Base-by-base conservation (phyloP, 495 filamentous ascomycete genomes). In the Daldinia loculata region DNA sequence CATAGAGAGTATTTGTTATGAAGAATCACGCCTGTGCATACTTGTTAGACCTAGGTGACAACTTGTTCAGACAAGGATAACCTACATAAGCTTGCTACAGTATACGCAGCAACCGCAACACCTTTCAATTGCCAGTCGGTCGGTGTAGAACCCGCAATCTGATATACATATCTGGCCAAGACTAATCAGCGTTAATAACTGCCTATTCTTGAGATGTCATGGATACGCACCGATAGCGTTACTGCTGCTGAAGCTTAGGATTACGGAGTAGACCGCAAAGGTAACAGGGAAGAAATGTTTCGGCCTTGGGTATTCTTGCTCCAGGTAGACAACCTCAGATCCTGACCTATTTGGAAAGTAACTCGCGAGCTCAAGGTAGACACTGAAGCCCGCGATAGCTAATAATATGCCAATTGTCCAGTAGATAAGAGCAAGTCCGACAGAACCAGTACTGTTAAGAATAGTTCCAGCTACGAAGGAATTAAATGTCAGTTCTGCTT, bases 321-420 rank as follows among this genome's bases (percentile, higher is more conserved):
- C 89, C 1, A 90, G 82, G 61, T 90, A 91, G 4, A 89, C 88
- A 7, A 89, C 88, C 66, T 91, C 87, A 0, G 86, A 82, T 2
- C 89, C 89, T 3, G 88, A 90, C 19, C 89, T 84, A 74, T 86
- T 89, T 6, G 89, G 89, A 55, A 90, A 90, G 66, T 86, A 90
- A 0, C 84, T 79, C 1, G 88, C 84, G 15, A 86, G 84, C 70
- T 91, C 89, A 48, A 90, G 82, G 66, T 89, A 90, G 11, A 89
- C 80, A 0, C 80, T 74, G 7, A 90, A 80, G 3, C 80, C 82
- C 24, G 82, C 80, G 24, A 80, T 66, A 1, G 88, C 78, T 6
- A 88, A 80, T 6, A 88, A 59, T 36, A 86, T 83, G 12, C 88
- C 89, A 17, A 91, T 81, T 0, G 84, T 75, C 88, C 89, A 90